Conservation (phyloP, 495 filamentous ascomycete species). For the Hypoxylon rickii region DNA sequence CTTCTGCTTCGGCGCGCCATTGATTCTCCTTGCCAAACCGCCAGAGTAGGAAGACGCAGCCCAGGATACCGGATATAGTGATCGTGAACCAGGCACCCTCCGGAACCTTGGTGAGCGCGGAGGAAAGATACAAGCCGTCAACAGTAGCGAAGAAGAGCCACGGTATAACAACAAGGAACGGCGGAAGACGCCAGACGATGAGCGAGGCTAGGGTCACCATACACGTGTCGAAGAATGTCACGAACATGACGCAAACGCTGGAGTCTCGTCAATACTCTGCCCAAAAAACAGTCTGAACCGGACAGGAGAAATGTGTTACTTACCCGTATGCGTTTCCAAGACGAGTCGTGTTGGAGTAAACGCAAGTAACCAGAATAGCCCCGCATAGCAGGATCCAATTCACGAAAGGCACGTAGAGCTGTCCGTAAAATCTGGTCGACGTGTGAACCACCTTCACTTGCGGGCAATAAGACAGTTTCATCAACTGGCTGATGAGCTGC, state of each 20-base stretch:
- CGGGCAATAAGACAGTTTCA: conserved; percentile 75
- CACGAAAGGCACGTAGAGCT: conserved; percentile 71
- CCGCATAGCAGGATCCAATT: conserved; percentile 79
- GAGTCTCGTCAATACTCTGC: conserved; percentile 46
- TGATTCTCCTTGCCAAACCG: conserved; percentile 75
- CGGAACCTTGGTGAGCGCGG: conserved; percentile 70
- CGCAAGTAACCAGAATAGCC: conserved; percentile 71
- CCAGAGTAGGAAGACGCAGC: conserved; percentile 69
- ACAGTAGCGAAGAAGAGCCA: conserved; percentile 65
- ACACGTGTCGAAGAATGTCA: conserved; percentile 74
- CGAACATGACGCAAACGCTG: conserved; percentile 70
- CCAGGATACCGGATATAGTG: conserved; percentile 61
- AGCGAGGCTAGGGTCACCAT: conserved; percentile 71
- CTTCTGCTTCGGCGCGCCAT: conserved; percentile 67
- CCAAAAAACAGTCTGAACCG: conserved; percentile 29
- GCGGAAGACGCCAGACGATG: conserved; percentile 66
- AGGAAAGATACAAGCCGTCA: conserved; percentile 69
- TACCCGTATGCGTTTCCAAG: conserved; percentile 53
- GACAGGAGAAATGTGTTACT: background rate
- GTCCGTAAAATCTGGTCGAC: conserved; percentile 66
- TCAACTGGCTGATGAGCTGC: conserved; percentile 70
- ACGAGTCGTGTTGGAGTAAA: conserved; percentile 68
- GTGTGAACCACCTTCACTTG: conserved; percentile 73
- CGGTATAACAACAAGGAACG: conserved; percentile 59
- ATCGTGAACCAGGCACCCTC: conserved; percentile 77